Conservation (phyloP, 2,329 filamentous ascomycete genomes). For the Aspergillus hiratsukae region DNA sequence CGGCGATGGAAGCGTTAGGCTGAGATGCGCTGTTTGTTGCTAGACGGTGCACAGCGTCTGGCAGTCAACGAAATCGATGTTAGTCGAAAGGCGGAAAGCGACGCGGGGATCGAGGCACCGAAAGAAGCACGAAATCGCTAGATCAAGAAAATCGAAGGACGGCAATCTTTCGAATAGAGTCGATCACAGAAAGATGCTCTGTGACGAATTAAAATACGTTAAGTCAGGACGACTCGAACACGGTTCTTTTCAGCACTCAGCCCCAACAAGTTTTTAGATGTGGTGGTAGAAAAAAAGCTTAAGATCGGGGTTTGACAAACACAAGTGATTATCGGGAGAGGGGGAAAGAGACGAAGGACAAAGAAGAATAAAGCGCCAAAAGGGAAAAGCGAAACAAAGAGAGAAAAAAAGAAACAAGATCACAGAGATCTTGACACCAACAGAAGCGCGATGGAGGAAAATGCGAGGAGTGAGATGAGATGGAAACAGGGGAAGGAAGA, state of each 20-base stretch:
- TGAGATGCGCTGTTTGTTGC: conserved; percentile 15
- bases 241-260: conserved; percentile 9
- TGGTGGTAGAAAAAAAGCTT: conserved; percentile 5
- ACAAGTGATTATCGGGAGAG: not conserved
- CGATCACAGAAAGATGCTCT: conserved; percentile 2
- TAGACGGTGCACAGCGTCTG: conserved; percentile 23
- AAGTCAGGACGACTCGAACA: conserved; percentile 17
- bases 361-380: conserved; percentile 3
- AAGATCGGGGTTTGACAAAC: conserved; percentile 1
- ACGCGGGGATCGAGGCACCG: conserved; percentile 21
- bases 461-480: conserved; percentile 20
- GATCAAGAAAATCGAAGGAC: conserved; percentile 3
- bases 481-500: conserved; percentile 15
- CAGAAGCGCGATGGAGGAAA: conserved; percentile 23
- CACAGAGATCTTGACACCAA: not conserved
- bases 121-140: conserved; percentile 6
- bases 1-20: conserved; percentile 12
- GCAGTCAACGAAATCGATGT: conserved; percentile 20
- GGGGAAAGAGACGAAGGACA: conserved; percentile 4
- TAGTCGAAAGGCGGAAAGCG: conserved; percentile 22
- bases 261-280: conserved; percentile 7
- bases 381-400: conserved; percentile 15
- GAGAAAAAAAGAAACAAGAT: conserved; percentile 5
- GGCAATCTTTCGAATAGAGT: not conserved
- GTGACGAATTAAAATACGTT: conserved; percentile 16